These are phyloP conservation scores for Linnemannia exigua DNA, from an alignment of 192 early-diverging fungal species.

Conservation along the genomic window DNA sequence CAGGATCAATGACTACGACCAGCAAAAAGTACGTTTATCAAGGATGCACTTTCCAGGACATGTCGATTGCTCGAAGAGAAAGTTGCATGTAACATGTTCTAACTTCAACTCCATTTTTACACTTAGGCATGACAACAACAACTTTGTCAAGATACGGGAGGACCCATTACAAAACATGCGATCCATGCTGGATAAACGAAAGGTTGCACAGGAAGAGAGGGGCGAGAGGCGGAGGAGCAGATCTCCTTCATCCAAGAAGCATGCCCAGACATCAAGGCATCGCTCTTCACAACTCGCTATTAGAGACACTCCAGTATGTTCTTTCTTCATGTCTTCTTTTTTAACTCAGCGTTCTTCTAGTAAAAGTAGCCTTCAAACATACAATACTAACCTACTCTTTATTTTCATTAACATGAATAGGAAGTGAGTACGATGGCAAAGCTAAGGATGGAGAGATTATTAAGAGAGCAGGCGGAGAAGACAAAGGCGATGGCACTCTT, in stretches of 20 bases:
- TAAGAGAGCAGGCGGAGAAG: conserved; percentile 60
- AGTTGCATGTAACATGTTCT: background rate
- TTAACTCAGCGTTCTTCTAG: background rate
- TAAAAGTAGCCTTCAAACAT: conserved; percentile 12
- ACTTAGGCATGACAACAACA: conserved; percentile 14
- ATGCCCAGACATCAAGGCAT: background rate
- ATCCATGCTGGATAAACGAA: conserved; percentile 34
- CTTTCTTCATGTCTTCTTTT: background rate
- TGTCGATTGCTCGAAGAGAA: background rate
- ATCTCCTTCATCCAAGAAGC: conserved; percentile 7
- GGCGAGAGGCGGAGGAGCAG: conserved; percentile 7
- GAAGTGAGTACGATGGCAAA: conserved; percentile 51
- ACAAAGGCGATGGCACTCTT: conserved; percentile 34
- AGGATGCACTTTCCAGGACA: background rate
- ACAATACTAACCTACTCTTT: background rate
- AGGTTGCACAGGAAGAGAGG: conserved; percentile 12
- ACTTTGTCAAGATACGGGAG: conserved; percentile 42
- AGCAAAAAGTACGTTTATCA: conserved; percentile 25
- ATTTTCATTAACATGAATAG: background rate
- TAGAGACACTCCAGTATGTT: background rate
- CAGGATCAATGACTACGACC: conserved; percentile 15
- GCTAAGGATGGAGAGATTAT: conserved; percentile 60
- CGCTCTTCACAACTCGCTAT: background rate
- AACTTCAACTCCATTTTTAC: background rate
- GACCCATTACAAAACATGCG: conserved; percentile 59